These are phyloP conservation scores for Cryptosporidium sp. DNA, from an alignment of 169 alveolate genomes.

Conservation along the genomic window DNA sequence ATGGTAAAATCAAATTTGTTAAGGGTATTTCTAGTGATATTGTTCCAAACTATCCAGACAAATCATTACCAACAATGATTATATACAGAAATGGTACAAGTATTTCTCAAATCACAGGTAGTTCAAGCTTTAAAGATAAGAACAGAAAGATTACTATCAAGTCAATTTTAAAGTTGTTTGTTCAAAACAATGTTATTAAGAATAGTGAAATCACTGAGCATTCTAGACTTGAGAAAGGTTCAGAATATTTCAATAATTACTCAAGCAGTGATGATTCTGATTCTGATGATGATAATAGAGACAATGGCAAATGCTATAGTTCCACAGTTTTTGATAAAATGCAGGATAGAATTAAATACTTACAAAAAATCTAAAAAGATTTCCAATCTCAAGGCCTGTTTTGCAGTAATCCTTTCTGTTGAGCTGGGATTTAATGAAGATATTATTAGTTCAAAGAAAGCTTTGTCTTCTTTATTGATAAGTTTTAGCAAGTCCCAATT, in stretches of 20 bases:
- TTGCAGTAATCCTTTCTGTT: slow-evolving; percentile 32
- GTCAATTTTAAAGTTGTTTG: slow-evolving; percentile 29
- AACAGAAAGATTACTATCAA: slow-evolving; percentile 9
- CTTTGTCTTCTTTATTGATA: not conserved
- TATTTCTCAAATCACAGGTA: slow-evolving; percentile 79
- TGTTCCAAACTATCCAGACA: slow-evolving; percentile 83
- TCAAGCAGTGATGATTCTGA: not conserved
- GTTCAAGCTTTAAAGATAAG: slow-evolving; percentile 54
- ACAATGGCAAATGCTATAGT: slow-evolving; percentile 60
- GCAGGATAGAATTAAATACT: slow-evolving; percentile 44
- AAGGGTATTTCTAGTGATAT: slow-evolving; percentile 80
- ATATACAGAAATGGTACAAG: slow-evolving; percentile 83
- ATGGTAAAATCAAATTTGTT: slow-evolving; percentile 82
- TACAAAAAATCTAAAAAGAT: slow-evolving; percentile 66
- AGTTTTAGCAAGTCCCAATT: slow-evolving; percentile 14
- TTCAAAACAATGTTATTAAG: slow-evolving; percentile 16
- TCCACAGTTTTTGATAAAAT: slow-evolving; percentile 34
- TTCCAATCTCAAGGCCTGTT: slow-evolving; percentile 1
- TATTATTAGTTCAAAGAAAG: slow-evolving; percentile 22
- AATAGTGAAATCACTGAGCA: not conserved
- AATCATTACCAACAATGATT: slow-evolving; percentile 81
- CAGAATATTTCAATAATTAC: not conserved
- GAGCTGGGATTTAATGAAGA: slow-evolving; percentile 21
- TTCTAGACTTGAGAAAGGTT: slow-evolving; percentile 12
- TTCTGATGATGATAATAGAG: slow-evolving; percentile 12